These are phyloP conservation scores for Pseudogymnoascus verrucosus DNA, from an alignment of 2,329 filamentous ascomycete genomes.

Conservation along the genomic window DNA sequence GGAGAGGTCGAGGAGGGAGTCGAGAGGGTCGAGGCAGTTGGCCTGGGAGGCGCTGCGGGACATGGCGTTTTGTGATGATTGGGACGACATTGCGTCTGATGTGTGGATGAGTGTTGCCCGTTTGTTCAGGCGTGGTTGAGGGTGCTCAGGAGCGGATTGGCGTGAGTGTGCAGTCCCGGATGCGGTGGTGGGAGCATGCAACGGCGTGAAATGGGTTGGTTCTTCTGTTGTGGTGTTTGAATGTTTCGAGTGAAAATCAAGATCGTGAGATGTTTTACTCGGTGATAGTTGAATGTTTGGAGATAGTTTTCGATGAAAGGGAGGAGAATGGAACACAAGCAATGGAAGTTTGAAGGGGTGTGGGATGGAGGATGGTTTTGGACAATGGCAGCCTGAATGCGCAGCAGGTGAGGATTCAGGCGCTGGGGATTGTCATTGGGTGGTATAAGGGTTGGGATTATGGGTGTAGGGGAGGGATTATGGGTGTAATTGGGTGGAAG, in stretches of 20 bases:
- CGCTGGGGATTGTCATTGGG: neutral
- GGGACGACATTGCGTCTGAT: slow-evolving; percentile 9
- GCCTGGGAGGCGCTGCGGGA: slow-evolving; percentile 18
- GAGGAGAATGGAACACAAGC: neutral
- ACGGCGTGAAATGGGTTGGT: neutral
- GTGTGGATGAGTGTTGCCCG: neutral
- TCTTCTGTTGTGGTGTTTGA: neutral
- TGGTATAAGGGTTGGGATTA: neutral
- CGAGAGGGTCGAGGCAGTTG: slow-evolving; percentile 33
- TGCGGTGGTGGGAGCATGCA: neutral
- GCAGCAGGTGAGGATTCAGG: slow-evolving; percentile 2
- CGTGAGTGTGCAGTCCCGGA: neutral
- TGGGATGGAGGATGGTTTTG: slow-evolving; percentile 4
- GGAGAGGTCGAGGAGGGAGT: slow-evolving; percentile 52
- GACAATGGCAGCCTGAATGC: slow-evolving; percentile 6
- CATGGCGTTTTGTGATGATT: slow-evolving; percentile 9
- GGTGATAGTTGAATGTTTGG: neutral
- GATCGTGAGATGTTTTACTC: neutral
- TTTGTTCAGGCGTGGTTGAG: neutral
- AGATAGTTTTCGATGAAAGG: neutral
- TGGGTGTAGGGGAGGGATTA: neutral
- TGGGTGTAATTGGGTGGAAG: neutral
- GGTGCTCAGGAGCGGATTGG: neutral
- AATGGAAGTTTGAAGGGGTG: neutral
- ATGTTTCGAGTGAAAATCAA: neutral